Evolutionary conservation across 139 green algal species (phyloP), one percentile per base, ranked within the genome.

Genomic region (Closterium sp.): DNA sequence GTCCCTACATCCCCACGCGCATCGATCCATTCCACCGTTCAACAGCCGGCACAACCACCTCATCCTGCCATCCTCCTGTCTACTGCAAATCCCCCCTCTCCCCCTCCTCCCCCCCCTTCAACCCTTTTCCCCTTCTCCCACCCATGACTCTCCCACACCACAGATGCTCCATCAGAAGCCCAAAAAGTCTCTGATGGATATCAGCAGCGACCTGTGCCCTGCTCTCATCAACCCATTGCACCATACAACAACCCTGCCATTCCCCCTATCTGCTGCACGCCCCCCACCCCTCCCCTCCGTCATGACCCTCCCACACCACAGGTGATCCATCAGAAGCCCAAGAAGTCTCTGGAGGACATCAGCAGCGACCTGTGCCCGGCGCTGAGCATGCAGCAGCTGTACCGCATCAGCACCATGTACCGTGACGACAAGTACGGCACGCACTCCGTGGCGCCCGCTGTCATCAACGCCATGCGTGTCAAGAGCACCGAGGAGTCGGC

Each of bases 341-440:
- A 98, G 92, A 99, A 99, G 96, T 97, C 90, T 17, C 95, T 99
- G 89, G 95, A 98, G 79, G 98, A 99, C 95, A 99, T 99, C 95
- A 98, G 96, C 10, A 94, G 95, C 86, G 98, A 99, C 94, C 95
- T 99, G 94, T 99, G 98, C 96, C 96, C 97, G 2, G 95, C 97
- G 84, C 90, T 95, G 45, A 93, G 31, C 91, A 93, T 99, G 86
- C 98, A 99, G 95, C 98, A 99, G 97, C 96, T 99, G 87, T 99
- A 99, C 97, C 97, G 98, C 93, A 99, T 99, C 94, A 97, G 91
- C 93, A 99, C 97, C 89, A 99, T 99, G 98, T 99, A 99, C 97
- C 95, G 94, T 91, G 92, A 96, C 87, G 93, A 95, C 94, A 97
- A 97, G 92, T 99, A 99, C 95, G 97, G 97, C 93, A 99, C 98